Base-by-base conservation (phyloP, 345 rosid species). In the Zanthoxylum bungeanum region DNA sequence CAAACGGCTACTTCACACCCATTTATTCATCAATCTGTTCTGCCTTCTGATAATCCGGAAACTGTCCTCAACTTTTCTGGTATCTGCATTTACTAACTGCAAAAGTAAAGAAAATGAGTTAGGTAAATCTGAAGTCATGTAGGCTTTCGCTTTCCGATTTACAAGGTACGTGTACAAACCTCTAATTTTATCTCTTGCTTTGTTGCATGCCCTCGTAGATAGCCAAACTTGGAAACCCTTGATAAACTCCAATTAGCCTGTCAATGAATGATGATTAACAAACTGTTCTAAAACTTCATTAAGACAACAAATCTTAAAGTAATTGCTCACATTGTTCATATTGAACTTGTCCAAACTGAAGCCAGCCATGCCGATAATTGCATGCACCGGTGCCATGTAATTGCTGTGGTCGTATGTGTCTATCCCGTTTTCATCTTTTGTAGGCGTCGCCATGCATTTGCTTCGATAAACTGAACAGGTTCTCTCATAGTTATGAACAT, bases 401-500 rank as follows among this genome's bases (percentile, higher is more conserved):
- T 80, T 86, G 70, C 71, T 80, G 71, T 86, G 83, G 39, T 87
- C 85, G 36, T 87, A 87, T 6, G 82, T 81, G 79, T 84, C 89
- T 2, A 75, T 25, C 25, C 92, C 86, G 7, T 67, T 69, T 55
- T 33, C 53, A 72, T 82, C 89, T 75, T 76, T 87, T 4, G 22
- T 33, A 16, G 95, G 95, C 83, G 79, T 81, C 57, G 81, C 87
- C 39, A 72, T 68, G 75, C 95, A 89, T 7, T 66, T 24, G 4
- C 36, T 40, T 56, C 71, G 68, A 63, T 58, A 84, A 25, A 89
- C 59, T 2, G 92, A 85, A 66, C 92, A 89, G 11, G 84, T 89
- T 73, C 95, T 80, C 72, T 86, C 95, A 22, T 89, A 87, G 61
- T 87, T 89, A 74, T 89, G 95, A 36, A 89, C 89, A 58, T 89